Conservation (phyloP, 108 stramenopile genomes). For the Chaetoceros tenuissimus region DNA sequence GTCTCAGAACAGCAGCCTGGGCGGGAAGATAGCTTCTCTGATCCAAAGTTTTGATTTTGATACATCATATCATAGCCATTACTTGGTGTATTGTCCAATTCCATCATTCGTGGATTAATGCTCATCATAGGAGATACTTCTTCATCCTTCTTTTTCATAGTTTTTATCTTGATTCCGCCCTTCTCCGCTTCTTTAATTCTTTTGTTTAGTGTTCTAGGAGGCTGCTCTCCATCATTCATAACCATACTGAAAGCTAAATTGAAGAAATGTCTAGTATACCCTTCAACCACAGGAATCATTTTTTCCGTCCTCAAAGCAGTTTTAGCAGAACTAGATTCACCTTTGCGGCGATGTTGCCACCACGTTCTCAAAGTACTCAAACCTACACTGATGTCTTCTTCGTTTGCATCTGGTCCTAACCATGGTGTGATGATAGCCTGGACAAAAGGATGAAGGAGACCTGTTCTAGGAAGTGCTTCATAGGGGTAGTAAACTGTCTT, state of each 20-base stretch:
- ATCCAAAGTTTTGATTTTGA: background rate
- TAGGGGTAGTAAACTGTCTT: slow-evolving; percentile 57
- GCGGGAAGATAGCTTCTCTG: background rate
- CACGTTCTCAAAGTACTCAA: slow-evolving; percentile 80
- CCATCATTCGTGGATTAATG: background rate
- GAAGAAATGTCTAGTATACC: slow-evolving; percentile 88
- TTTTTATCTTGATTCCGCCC: background rate
- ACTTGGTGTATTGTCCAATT: background rate
- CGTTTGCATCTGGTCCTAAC: slow-evolving; percentile 84
- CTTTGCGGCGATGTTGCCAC: slow-evolving; percentile 92
- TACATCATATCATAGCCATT: background rate
- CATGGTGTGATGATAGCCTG: slow-evolving; percentile 85
- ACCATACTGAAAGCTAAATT: slow-evolving; percentile 75
- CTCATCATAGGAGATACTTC: background rate
- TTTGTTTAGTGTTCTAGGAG: slow-evolving; percentile 59
- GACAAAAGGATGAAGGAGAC: slow-evolving; percentile 81
- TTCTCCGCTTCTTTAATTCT: slow-evolving; percentile 81
- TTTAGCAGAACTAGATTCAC: slow-evolving; percentile 75
- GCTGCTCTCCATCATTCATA: slow-evolving; percentile 78
- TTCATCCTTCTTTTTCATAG: background rate
- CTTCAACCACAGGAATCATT: slow-evolving; percentile 87
- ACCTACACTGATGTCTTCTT: slow-evolving; percentile 81
- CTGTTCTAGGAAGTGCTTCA: slow-evolving; percentile 80
- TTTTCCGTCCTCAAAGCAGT: slow-evolving; percentile 82
- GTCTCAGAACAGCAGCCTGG: background rate